A percentile compares a stretch with the other conserved stretches of the same genome.
phyloP scores from a whole-genome alignment of 495 filamentous ascomycete genomes.

The Gamarada debralockiae region DNA sequence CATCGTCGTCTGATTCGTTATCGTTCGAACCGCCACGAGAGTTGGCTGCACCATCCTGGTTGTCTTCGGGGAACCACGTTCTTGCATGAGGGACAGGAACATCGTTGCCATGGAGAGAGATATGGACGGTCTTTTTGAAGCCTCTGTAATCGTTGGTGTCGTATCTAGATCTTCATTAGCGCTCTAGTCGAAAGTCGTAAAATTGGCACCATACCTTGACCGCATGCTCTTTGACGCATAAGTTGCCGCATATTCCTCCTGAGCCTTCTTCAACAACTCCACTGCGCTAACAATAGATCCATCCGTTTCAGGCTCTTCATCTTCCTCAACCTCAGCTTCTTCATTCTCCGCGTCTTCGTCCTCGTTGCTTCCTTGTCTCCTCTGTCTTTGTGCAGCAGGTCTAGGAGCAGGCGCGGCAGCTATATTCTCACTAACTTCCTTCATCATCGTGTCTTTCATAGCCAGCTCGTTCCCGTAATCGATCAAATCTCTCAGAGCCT shows the following conservation, averaged over 20 bases:
- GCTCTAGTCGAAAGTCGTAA: no score
- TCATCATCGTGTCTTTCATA: conserved; percentile 37
- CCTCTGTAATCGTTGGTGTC: conserved; percentile 71
- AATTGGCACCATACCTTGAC: conserved; percentile 31
- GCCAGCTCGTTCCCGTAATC: conserved; percentile 44
- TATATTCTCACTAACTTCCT: conserved; percentile 36
- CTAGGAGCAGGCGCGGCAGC: conserved; percentile 34
- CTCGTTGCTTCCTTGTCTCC: conserved; percentile 17
- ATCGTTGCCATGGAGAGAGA: conserved; percentile 63
- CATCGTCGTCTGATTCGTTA: conserved; percentile 57
- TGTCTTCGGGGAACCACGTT: conserved; percentile 29
- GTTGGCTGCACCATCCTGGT: conserved; percentile 14
- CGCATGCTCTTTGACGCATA: conserved; percentile 37
- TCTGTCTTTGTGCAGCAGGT: conserved; percentile 19
- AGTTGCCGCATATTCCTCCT: conserved; percentile 30
- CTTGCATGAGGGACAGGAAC: conserved; percentile 59
- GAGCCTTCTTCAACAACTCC: conserved; percentile 32
- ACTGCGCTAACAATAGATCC: conserved; percentile 23
- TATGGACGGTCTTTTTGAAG: conserved; percentile 76
- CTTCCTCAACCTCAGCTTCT: conserved; percentile 22
- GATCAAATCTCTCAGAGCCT: conserved; percentile 38
- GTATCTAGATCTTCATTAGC: conserved; percentile 44
- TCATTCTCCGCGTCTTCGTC: conserved; percentile 26
- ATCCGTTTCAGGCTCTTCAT: conserved; percentile 7
- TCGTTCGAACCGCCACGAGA: conserved; percentile 22